Conservation (phyloP, 352 stramenopile genomes). For the Pythium rhizo-oryzae region DNA sequence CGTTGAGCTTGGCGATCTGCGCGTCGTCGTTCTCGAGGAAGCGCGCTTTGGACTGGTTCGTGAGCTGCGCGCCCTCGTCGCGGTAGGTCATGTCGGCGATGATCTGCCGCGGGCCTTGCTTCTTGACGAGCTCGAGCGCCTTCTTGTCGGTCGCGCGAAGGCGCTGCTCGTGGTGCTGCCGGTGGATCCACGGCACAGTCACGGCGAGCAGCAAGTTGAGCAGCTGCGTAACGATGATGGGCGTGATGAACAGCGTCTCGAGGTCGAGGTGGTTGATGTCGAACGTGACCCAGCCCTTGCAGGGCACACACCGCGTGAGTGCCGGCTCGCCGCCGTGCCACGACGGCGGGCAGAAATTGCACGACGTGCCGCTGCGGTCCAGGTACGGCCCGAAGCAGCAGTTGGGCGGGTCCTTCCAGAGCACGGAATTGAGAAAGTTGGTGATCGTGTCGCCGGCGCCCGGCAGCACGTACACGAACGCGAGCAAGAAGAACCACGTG, state of each 20-base stretch:
- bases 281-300: slow-evolving; percentile 78
- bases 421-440: slow-evolving; percentile 71
- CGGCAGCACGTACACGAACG: slow-evolving; percentile 86
- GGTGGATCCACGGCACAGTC: slow-evolving; percentile 70
- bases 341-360: slow-evolving; percentile 57
- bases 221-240: slow-evolving; percentile 79
- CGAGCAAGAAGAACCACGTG: slow-evolving; percentile 87
- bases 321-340: slow-evolving; percentile 46
- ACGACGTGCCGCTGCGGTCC: slow-evolving; percentile 45
- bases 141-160: slow-evolving; percentile 57
- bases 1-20: slow-evolving; percentile 69
- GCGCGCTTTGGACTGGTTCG: slow-evolving; percentile 67
- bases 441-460: slow-evolving; percentile 81
- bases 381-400: slow-evolving; percentile 86
- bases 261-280: slow-evolving; percentile 83
- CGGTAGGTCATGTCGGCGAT: slow-evolving; percentile 66
- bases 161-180: slow-evolving; percentile 68
- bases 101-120: slow-evolving; percentile 59
- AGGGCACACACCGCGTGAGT: slow-evolving; percentile 64
- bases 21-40: slow-evolving; percentile 68
- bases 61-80: slow-evolving; percentile 42
- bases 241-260: slow-evolving; percentile 79
- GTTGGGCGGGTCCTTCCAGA: slow-evolving; percentile 80
- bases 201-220: slow-evolving; percentile 79
- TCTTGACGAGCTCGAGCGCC: slow-evolving; percentile 69